These are phyloP conservation scores for Fusarium pseudocircinatum DNA, from an alignment of 2,329 filamentous ascomycete species.

Conservation along the genomic window DNA sequence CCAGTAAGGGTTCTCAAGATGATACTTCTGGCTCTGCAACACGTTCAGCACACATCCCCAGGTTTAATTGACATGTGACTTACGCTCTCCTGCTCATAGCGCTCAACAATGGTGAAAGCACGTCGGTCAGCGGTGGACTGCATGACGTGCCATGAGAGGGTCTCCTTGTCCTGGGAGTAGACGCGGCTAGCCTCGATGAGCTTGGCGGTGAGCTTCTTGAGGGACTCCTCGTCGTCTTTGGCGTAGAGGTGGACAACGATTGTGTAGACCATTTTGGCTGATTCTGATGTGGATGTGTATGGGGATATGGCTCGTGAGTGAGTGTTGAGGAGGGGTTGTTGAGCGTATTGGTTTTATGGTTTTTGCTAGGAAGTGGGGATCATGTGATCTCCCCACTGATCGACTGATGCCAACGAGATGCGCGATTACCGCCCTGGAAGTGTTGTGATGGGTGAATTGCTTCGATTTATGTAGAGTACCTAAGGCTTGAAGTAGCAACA, in stretches of 20 bases:
- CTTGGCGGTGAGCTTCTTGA: slow-evolving; percentile 75
- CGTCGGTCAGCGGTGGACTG: slow-evolving; percentile 74
- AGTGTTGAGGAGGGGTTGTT: slow-evolving; percentile 20
- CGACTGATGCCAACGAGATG: slow-evolving; percentile 3
- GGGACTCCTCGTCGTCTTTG: slow-evolving; percentile 70
- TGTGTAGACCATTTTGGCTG: slow-evolving; percentile 69
- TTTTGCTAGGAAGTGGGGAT: slow-evolving; percentile 9
- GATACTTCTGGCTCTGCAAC: slow-evolving; percentile 65
- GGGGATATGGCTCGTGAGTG: background rate
- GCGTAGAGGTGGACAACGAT: slow-evolving; percentile 76
- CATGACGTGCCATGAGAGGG: slow-evolving; percentile 79
- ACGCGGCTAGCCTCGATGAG: slow-evolving; percentile 78
- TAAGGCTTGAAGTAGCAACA: fast-evolving
- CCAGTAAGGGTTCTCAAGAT: slow-evolving; percentile 77
- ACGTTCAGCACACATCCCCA: background rate
- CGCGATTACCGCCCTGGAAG: slow-evolving; percentile 1
- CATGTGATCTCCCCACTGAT: slow-evolving; percentile 35
- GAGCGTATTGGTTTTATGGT: slow-evolving; percentile 25
- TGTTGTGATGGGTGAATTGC: background rate
- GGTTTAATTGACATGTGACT: slow-evolving; percentile 36
- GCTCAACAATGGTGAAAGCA: slow-evolving; percentile 79
- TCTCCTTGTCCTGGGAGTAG: slow-evolving; percentile 78
- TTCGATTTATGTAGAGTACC: fast-evolving
- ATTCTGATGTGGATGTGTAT: background rate
- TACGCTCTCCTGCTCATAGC: slow-evolving; percentile 73